These are phyloP conservation scores for Haplographium delicatum DNA, from an alignment of 495 filamentous ascomycete genomes.

Conservation along the genomic window DNA sequence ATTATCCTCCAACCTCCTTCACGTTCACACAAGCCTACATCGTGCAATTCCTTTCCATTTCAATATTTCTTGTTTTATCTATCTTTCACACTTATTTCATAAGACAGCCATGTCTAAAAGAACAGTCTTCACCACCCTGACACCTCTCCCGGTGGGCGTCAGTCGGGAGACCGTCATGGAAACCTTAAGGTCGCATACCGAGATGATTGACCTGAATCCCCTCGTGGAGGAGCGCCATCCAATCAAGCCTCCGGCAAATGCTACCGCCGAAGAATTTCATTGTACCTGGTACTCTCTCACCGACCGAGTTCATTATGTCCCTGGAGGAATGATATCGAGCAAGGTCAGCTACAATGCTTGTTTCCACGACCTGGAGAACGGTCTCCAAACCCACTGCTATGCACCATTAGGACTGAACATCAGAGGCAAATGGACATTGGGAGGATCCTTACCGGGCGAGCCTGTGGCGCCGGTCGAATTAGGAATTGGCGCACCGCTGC, in stretches of 20 bases:
- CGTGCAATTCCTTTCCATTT: too few relatives aligned
- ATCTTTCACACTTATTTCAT: too few relatives aligned
- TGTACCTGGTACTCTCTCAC: slow-evolving; percentile 68
- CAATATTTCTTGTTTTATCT: too few relatives aligned
- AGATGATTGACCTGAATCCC: slow-evolving; percentile 80
- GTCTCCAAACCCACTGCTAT: slow-evolving; percentile 70
- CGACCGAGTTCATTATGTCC: slow-evolving; percentile 68
- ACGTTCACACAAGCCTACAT: too few relatives aligned
- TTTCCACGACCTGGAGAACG: slow-evolving; percentile 64
- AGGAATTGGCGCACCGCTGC: slow-evolving; percentile 52
- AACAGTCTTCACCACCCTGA: slow-evolving; percentile 62
- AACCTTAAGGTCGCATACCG: slow-evolving; percentile 64
- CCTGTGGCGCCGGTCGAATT: slow-evolving; percentile 51
- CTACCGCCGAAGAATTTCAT: slow-evolving; percentile 58
- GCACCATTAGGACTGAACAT: slow-evolving; percentile 65
- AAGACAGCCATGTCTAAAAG: slow-evolving; percentile 48
- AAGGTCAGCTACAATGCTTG: slow-evolving; percentile 69
- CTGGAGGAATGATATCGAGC: slow-evolving; percentile 55
- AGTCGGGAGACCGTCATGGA: slow-evolving; percentile 60
- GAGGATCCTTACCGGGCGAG: slow-evolving; percentile 61
- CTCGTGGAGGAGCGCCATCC: slow-evolving; percentile 64
- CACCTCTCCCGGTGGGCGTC: slow-evolving; percentile 62
- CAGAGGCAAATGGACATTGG: slow-evolving; percentile 60
- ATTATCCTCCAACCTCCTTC: too few relatives aligned
- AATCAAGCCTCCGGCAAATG: slow-evolving; percentile 56